phyloP scores from a whole-genome alignment of 495 filamentous ascomycete genomes.

The Lasiosphaeria miniovina region DNA sequence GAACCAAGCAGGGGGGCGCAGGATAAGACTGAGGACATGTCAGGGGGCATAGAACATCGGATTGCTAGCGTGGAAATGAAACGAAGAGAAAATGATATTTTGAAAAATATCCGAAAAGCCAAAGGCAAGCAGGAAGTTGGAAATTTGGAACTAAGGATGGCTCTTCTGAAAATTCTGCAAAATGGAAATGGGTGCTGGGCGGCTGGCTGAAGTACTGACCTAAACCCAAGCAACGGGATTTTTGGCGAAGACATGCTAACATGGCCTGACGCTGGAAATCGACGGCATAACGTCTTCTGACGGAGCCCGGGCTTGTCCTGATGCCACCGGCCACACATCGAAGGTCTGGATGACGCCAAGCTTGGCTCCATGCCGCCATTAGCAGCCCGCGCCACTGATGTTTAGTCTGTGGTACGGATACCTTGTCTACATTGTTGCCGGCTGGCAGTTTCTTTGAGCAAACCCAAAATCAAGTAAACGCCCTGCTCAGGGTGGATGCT shows the following conservation, averaged over 20 bases:
- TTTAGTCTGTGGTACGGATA: too few species aligned
- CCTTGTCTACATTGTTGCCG: too few species aligned
- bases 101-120: too few species aligned
- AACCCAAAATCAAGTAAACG: too few species aligned
- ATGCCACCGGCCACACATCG: not conserved
- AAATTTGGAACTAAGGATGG: too few species aligned
- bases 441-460: too few species aligned
- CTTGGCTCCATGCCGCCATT: not conserved
- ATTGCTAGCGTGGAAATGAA: not conserved
- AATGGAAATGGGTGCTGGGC: too few species aligned
- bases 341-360: not conserved
- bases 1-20: not conserved
- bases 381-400: not conserved
- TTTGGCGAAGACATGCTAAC: not conserved
- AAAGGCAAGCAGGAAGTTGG: too few species aligned
- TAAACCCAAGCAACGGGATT: not conserved
- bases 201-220: not conserved
- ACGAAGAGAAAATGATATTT: not conserved
- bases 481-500: too few species aligned
- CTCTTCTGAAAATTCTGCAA: too few species aligned
- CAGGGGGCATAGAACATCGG: not conserved
- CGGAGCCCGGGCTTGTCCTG: constrained; percentile 3
- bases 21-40: too few species aligned
- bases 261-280: constrained; percentile 17
- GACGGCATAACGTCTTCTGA: constrained; percentile 17